phyloP scores from a whole-genome alignment of 768 basidiomycete genomes.

The Psilocybe azurescens region DNA sequence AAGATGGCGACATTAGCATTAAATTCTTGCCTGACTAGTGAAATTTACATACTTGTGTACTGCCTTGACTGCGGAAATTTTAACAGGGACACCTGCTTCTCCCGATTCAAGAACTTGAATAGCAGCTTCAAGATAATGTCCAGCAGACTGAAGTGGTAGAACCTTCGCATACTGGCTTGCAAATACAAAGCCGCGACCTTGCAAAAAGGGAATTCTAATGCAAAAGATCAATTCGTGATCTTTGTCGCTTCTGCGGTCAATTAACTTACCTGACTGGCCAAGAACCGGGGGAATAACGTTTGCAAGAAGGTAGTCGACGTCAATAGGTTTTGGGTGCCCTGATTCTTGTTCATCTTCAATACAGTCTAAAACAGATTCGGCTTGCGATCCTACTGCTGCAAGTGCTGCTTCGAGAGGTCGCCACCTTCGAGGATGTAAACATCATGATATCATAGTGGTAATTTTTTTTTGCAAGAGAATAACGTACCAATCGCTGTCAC shows the following conservation, averaged over 20 bases:
- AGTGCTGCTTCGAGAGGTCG: constrained; percentile 86
- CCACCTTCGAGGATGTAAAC: constrained; percentile 68
- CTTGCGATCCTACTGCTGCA: constrained; percentile 80
- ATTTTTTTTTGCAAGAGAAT: neutral
- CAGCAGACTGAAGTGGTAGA: constrained; percentile 73
- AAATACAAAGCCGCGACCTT: constrained; percentile 94
- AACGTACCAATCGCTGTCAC: constrained; percentile 65
- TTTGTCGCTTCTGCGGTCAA: neutral
- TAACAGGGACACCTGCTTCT: constrained; percentile 82
- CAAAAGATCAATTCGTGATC: neutral
- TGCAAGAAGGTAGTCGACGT: constrained; percentile 77
- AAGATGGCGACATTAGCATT: constrained; percentile 12
- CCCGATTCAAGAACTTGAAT: constrained; percentile 81
- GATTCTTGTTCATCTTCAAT: constrained; percentile 77
- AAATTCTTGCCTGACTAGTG: neutral
- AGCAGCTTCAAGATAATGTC: constrained; percentile 88
- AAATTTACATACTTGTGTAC: constrained; percentile 76
- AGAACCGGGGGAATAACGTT: constrained; percentile 83
- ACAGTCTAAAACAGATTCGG: constrained; percentile 76
- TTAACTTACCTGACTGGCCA: constrained; percentile 60
- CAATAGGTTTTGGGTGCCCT: constrained; percentile 68
- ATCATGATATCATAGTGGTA: constrained; percentile 2
- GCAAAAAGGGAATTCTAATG: constrained; percentile 83
- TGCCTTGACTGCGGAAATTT: constrained; percentile 93
- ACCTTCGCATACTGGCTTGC: constrained; percentile 86